Evolutionary conservation across 495 filamentous ascomycete genomes (phyloP).

Genomic region (Daldinia caldariorum): DNA sequence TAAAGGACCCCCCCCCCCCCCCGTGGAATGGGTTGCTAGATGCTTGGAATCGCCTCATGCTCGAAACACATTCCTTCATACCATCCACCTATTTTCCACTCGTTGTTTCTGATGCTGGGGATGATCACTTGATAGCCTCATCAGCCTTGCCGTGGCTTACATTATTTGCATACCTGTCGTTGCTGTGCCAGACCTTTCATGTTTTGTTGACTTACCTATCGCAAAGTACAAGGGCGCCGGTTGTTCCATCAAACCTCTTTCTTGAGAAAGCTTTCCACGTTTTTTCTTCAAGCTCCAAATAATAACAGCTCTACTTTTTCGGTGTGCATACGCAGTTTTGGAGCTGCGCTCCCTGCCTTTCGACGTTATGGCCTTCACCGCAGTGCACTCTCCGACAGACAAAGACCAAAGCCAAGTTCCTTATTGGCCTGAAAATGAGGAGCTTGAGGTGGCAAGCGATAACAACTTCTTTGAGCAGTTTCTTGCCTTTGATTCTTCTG

Average conservation of each 20-base stretch:
- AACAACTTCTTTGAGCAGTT: conserved; percentile 59
- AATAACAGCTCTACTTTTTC: conserved; percentile 14
- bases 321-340: conserved; percentile 27
- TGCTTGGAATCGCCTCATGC: conserved; percentile 40
- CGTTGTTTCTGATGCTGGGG: conserved; percentile 42
- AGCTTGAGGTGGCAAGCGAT: conserved; percentile 50
- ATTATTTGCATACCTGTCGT: conserved; percentile 46
- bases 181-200: conserved; percentile 48
- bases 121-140: conserved; percentile 42
- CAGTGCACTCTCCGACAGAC: conserved; percentile 48
- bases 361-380: conserved; percentile 47
- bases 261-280: conserved; percentile 18
- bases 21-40: conserved; percentile 40
- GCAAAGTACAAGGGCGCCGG: conserved; percentile 41
- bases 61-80: conserved; percentile 46
- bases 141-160: conserved; percentile 44
- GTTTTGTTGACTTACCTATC: conserved; percentile 50
- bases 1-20: conserved; percentile 45
- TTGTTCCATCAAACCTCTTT: conserved; percentile 30
- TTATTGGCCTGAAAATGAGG: conserved; percentile 50
- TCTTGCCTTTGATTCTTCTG: conserved; percentile 53
- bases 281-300: conserved; percentile 23
- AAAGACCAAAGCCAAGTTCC: conserved; percentile 51
- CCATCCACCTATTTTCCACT: conserved; percentile 36
- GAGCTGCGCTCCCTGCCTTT: conserved; percentile 33